Evolutionary conservation across 768 basidiomycete species (phyloP).

Genomic region (Boletus rubescentipes): DNA sequence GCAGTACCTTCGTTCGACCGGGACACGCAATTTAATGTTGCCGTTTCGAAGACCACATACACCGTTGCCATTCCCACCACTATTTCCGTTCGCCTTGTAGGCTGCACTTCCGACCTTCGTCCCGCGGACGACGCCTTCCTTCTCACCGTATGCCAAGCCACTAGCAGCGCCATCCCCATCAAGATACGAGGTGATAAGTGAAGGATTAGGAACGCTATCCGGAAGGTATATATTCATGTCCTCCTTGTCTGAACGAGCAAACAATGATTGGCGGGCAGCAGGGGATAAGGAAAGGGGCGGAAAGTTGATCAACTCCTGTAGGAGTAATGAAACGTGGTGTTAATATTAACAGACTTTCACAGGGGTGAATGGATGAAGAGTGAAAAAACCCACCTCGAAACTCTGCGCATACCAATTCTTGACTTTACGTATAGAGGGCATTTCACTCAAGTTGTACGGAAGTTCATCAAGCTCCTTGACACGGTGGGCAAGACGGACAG

Average conservation of each 20-base stretch:
- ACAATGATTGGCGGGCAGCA: slow-evolving; percentile 12
- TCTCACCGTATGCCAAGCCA: slow-evolving; percentile 15
- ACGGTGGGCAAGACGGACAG: slow-evolving; percentile 16
- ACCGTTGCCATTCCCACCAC: slow-evolving; percentile 15
- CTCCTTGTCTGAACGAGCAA: slow-evolving; percentile 9
- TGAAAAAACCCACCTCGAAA: slow-evolving; percentile 11
- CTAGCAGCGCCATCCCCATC: slow-evolving; percentile 28
- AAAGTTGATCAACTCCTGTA: slow-evolving; percentile 12
- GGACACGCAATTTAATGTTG: slow-evolving; percentile 16
- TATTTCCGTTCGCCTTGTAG: slow-evolving; percentile 23
- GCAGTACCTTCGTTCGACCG: slow-evolving; percentile 15
- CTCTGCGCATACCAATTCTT: slow-evolving; percentile 22
- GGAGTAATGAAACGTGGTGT: not conserved
- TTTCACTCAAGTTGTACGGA: slow-evolving; percentile 16
- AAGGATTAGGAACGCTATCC: slow-evolving; percentile 14
- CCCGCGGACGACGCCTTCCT: slow-evolving; percentile 7
- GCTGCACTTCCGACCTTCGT: slow-evolving; percentile 11
- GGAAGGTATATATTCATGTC: slow-evolving; percentile 18
- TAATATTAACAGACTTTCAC: not conserved
- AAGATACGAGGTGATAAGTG: slow-evolving; percentile 19
- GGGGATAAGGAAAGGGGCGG: slow-evolving; percentile 14
- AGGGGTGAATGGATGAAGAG: not conserved
- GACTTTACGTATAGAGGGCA: slow-evolving; percentile 19
- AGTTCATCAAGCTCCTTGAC: slow-evolving; percentile 20
- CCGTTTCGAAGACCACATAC: slow-evolving; percentile 17